Conservation (phyloP, 192 early-diverging fungal species). For the Radiomyces spectabilis region DNA sequence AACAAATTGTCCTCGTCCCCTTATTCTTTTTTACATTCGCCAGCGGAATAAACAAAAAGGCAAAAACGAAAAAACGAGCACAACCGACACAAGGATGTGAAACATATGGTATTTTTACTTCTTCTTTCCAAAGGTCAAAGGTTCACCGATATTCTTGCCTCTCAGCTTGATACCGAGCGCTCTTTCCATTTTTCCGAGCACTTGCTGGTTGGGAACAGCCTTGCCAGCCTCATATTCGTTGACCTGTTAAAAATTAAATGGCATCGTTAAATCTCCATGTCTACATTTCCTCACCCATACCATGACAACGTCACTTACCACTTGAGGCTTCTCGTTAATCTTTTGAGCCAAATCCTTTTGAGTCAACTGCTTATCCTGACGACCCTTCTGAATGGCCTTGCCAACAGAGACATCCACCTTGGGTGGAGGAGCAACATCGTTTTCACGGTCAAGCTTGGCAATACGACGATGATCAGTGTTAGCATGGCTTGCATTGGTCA, state of each 20-base stretch:
- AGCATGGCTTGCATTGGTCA: slow-evolving; percentile 52
- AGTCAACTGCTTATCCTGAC: slow-evolving; percentile 64
- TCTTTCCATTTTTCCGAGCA: slow-evolving; percentile 85
- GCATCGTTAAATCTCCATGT: not conserved
- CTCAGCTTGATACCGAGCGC: slow-evolving; percentile 82
- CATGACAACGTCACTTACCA: slow-evolving; percentile 50
- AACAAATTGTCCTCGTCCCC: not conserved
- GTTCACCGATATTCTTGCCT: slow-evolving; percentile 65
- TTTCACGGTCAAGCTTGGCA: slow-evolving; percentile 83
- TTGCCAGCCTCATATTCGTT: slow-evolving; percentile 86
- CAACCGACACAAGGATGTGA: no score
- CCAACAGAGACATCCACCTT: slow-evolving; percentile 65
- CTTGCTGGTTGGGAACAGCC: slow-evolving; percentile 86
- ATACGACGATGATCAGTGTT: slow-evolving; percentile 65
- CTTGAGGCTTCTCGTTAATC: slow-evolving; percentile 90
- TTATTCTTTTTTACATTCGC: not conserved
- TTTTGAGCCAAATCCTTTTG: slow-evolving; percentile 86
- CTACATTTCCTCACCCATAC: not conserved
- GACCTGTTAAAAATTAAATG: slow-evolving; percentile 33
- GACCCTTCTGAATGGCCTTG: slow-evolving; percentile 77
- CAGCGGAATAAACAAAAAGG: not conserved
- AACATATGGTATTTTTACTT: slow-evolving; percentile 14
- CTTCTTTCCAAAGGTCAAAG: slow-evolving; percentile 44
- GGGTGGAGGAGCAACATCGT: slow-evolving; percentile 69
- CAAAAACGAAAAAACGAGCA: not conserved